Conservation (phyloP, 768 basidiomycete species). For the Xerocomellus intermedius region DNA sequence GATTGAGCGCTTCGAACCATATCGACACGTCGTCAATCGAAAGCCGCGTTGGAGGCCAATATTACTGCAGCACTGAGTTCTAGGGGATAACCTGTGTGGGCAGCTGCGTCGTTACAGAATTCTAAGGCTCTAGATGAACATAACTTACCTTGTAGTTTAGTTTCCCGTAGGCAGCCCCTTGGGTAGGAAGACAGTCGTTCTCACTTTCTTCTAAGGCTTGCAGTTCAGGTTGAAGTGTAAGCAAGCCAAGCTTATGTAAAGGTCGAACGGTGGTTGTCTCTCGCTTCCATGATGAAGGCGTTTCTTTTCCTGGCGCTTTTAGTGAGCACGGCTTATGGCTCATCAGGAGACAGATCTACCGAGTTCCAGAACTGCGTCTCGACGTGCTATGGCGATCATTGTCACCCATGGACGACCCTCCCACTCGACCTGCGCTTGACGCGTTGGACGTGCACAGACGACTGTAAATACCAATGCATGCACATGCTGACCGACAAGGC, state of each 20-base stretch:
- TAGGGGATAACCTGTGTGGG: neutral
- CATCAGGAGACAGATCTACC: constrained; percentile 35
- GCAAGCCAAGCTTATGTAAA: constrained; percentile 28
- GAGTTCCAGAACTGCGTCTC: constrained; percentile 40
- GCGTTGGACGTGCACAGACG: constrained; percentile 82
- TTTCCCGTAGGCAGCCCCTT: no score
- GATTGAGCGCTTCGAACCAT: constrained; percentile 41
- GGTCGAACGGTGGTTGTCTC: neutral
- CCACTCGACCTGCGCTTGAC: constrained; percentile 62
- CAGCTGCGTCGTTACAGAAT: no score
- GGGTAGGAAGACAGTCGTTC: no score
- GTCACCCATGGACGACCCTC: constrained; percentile 37
- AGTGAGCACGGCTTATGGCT: constrained; percentile 10
- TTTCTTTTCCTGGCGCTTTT: constrained; percentile 17
- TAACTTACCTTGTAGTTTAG: neutral
- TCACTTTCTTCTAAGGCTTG: no score
- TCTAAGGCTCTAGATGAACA: no score
- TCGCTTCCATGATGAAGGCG: constrained; percentile 19
- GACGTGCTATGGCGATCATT: constrained; percentile 30
- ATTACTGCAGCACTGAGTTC: neutral
- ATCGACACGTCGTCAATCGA: neutral
- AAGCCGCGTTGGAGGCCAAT: neutral
- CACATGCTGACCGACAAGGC: constrained; percentile 68
- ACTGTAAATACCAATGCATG: constrained; percentile 91
- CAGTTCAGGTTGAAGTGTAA: no score